Conservation (phyloP, 805 yeast genomes). For the Saccharomycopsis babjevae region DNA sequence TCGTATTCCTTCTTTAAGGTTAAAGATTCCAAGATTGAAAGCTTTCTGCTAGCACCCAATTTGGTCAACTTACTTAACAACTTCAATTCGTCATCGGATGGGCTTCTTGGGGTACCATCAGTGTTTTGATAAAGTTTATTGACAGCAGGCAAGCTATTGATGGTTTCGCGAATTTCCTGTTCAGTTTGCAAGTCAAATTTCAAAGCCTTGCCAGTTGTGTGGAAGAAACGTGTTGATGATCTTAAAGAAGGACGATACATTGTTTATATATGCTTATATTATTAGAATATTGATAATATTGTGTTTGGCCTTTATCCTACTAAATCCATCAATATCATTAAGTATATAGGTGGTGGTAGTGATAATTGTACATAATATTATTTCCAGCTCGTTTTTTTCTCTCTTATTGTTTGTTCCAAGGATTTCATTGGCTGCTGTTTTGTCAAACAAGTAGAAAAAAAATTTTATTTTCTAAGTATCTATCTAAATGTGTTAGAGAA, state of each 20-base stretch:
- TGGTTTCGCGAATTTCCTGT: conserved; percentile 48
- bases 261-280: too few species aligned
- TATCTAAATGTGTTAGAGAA: neutral
- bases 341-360: neutral
- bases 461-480: neutral
- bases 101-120: conserved; percentile 66
- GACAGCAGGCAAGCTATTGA: conserved; percentile 54
- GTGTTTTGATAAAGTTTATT: conserved; percentile 60
- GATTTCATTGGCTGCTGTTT: neutral
- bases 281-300: neutral
- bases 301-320: neutral
- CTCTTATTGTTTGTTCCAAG: neutral
- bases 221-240: conserved; percentile 5
- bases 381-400: neutral
- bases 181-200: conserved; percentile 39
- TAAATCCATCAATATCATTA: neutral
- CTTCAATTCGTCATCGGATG: conserved; percentile 60
- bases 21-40: conserved; percentile 37
- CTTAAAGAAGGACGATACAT: neutral
- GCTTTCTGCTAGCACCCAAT: conserved; percentile 45
- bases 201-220: neutral
- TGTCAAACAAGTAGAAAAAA: neutral
- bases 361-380: neutral
- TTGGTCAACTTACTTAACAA: conserved; percentile 61
- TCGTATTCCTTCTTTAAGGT: conserved; percentile 42